Conservation (phyloP, 2,329 filamentous ascomycete species). For the Clonostachys chloroleuca region DNA sequence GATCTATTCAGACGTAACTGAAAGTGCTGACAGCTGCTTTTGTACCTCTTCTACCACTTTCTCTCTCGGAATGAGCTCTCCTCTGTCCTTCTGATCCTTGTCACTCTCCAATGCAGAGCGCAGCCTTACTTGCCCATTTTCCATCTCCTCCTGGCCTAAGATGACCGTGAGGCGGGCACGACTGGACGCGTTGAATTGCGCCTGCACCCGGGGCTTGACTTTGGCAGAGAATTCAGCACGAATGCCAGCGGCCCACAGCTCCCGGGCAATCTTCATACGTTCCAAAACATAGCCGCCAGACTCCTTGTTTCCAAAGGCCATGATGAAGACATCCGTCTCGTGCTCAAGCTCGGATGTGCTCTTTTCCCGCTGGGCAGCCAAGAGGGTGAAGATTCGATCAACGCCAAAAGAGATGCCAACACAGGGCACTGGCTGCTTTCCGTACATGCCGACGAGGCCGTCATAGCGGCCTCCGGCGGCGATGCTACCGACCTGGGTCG, state of each 20-base stretch:
- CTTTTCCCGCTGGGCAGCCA: conserved; percentile 67
- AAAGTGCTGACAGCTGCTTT: too few relatives aligned
- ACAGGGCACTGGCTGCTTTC: conserved; percentile 72
- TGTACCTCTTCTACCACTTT: too few relatives aligned
- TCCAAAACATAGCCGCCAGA: conserved; percentile 45
- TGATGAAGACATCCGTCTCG: conserved; percentile 82
- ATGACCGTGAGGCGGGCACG: conserved; percentile 75
- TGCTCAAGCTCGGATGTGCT: conserved; percentile 56
- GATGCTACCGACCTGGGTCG: conserved; percentile 70
- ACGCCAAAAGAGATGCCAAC: conserved; percentile 80
- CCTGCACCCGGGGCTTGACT: conserved; percentile 79
- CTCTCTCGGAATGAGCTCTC: too few relatives aligned
- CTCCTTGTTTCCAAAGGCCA: conserved; percentile 81
- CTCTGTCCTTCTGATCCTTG: too few relatives aligned
- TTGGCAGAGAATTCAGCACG: conserved; percentile 83
- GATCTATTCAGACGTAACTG: too few relatives aligned
- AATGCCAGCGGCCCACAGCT: conserved; percentile 82
- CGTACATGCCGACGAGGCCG: conserved; percentile 91
- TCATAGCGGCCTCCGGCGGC: conserved; percentile 91
- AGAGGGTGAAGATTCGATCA: conserved; percentile 91
- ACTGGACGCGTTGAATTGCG: conserved; percentile 91
- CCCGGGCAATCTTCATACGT: conserved; percentile 37
- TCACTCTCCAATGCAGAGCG: too few relatives aligned
- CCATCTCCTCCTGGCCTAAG: conserved; percentile 85
- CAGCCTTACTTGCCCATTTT: conserved; percentile 71